A percentile compares a stretch with the other conserved stretches of the same genome.
phyloP scores from a whole-genome alignment of 371 early-diverging fungal genomes.

The Apophysomyces trapeziformis region DNA sequence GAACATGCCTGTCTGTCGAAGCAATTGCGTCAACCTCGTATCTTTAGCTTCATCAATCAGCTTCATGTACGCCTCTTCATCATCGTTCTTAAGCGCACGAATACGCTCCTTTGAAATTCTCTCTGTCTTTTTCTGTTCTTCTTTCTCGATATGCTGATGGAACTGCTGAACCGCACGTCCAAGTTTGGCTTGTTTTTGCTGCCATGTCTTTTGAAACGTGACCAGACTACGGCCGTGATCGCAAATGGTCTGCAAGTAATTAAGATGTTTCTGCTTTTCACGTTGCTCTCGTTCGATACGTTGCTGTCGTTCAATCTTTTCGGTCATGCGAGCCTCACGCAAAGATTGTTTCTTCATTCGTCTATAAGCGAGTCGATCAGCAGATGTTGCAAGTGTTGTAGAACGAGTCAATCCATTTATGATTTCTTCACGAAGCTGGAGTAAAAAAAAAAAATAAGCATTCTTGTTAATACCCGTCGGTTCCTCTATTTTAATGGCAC shows the following conservation, averaged over 20 bases:
- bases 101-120: conserved; percentile 92
- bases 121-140: conserved; percentile 86
- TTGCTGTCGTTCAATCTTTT: conserved; percentile 89
- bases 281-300: conserved; percentile 85
- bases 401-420: conserved; percentile 65
- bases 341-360: conserved; percentile 89
- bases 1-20: conserved; percentile 89
- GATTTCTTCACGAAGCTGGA: conserved; percentile 79
- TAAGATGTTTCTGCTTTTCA: conserved; percentile 84
- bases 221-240: conserved; percentile 81
- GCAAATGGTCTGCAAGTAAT: conserved; percentile 76
- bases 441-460: conserved; percentile 31
- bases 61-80: conserved; percentile 96
- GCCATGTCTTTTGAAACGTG: conserved; percentile 64
- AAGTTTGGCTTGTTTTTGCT: conserved; percentile 67
- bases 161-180: conserved; percentile 78
- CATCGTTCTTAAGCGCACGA: conserved; percentile 91
- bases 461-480: conserved; percentile 27
- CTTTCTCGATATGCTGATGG: conserved; percentile 88
- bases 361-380: conserved; percentile 80
- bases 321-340: conserved; percentile 90
- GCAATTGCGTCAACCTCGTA: conserved; percentile 92
- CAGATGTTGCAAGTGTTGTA: conserved; percentile 79
- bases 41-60: conserved; percentile 95
- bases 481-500: neutral